Base-by-base conservation (phyloP, 2,329 filamentous ascomycete species). In the Ceratocystis variospora region DNA sequence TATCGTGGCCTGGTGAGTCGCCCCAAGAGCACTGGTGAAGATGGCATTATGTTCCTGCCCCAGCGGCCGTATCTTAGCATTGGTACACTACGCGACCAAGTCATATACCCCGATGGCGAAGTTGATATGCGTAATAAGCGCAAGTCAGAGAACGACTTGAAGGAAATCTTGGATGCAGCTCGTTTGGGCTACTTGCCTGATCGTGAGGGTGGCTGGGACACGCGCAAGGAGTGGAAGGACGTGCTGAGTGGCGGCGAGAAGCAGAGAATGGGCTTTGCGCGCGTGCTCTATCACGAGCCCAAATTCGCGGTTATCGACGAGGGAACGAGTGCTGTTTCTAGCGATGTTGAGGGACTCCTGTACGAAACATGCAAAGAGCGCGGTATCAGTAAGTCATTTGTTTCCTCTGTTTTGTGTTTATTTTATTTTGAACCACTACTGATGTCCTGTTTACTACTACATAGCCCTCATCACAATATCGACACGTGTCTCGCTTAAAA, bases 31-130 rank as follows among this genome's bases (percentile, higher is more conserved):
- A 83, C 84, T 53, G 91, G 91, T 48, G 82, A 87, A 69, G 93
- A 97, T 70, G 94, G 94, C 68, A 96, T 99, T 77, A 97, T 99
- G 92, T 97, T 99, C 77, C 81, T 99, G 10, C 94, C 94, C 0
- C 94, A 99, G 75, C 83, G 93, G 17, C 91, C 93, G 0, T 97
- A 97, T 72, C 83, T 97, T 44, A 93, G 87, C 74, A 88, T 93
- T 25, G 94, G 94, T 45, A 97, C 94, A 0, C 80, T 97, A 8
- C 87, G 94, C 31, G 95, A 99, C 72, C 95, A 99, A 77, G 90
- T 99, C 72, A 96, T 97, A 73, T 99, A 99, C 71, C 94, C 94
- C 0, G 91, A 99, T 71, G 93, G 90, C 5, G 93, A 96, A 73
- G 79, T 92, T 53, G 94, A 99, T 72, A 97, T 99, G 94, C 87